Conservation (phyloP, 1,284 basidiomycete species). For the Spongiforma sp. region DNA sequence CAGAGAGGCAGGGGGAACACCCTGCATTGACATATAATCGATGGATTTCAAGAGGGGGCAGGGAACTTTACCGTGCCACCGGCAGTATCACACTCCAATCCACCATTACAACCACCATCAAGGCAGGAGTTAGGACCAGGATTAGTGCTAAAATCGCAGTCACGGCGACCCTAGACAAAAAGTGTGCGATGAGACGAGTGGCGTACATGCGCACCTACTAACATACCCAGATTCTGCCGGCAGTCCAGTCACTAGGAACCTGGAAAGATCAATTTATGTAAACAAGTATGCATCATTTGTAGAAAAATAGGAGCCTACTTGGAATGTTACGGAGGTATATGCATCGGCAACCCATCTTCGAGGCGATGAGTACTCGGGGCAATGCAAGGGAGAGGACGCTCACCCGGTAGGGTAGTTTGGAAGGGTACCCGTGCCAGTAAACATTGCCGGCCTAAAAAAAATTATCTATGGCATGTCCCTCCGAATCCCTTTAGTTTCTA, state of each 20-base stretch:
- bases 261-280: constrained; percentile 3
- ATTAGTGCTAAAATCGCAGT: constrained; percentile 42
- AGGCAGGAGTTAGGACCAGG: constrained; percentile 58
- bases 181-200: too few relatives aligned
- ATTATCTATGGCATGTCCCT: constrained; percentile 1
- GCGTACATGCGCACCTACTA: neutral
- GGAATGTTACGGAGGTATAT: constrained; percentile 35
- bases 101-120: constrained; percentile 63
- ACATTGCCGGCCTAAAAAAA: constrained; percentile 36
- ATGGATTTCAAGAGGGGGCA: neutral
- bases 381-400: neutral
- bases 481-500: neutral
- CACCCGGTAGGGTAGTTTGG: constrained; percentile 35
- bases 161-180: constrained; percentile 40
- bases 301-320: constrained; percentile 14
- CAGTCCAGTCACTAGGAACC: constrained; percentile 36
- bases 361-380: constrained; percentile 1
- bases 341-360: constrained; percentile 31
- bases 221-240: constrained; percentile 39
- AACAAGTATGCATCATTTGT: neutral
- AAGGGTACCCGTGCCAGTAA: constrained; percentile 27
- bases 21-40: constrained; percentile 33
- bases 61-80: constrained; percentile 51
- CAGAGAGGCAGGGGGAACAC: constrained; percentile 65
- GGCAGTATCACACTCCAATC: constrained; percentile 52